Evolutionary conservation across 306 rosid genomes (phyloP).

Genomic region (Pterocarpus santalinus): DNA sequence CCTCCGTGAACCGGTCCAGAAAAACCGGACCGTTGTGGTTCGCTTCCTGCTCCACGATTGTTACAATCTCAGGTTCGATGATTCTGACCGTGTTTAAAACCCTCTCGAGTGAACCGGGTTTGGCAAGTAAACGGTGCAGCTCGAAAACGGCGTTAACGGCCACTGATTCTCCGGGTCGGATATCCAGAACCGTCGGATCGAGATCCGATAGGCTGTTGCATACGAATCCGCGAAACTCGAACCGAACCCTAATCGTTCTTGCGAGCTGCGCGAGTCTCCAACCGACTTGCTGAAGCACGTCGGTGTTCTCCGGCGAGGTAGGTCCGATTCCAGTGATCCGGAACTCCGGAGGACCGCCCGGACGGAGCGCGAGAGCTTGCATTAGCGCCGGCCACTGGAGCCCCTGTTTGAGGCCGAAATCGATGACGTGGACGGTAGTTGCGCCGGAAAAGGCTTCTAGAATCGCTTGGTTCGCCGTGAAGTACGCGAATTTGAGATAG

Average conservation of each 20-base stretch:
- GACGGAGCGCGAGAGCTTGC: constrained; percentile 81
- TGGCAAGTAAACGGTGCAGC: constrained; percentile 70
- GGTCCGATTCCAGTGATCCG: constrained; percentile 87
- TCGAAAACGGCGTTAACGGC: constrained; percentile 83
- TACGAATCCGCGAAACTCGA: constrained; percentile 77
- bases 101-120: constrained; percentile 68
- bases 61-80: constrained; percentile 70
- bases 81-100: constrained; percentile 61
- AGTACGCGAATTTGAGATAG: constrained; percentile 88
- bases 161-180: constrained; percentile 63
- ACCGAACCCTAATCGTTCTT: constrained; percentile 62
- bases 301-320: constrained; percentile 66
- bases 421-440: constrained; percentile 77
- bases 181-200: constrained; percentile 66
- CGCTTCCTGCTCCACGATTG: constrained; percentile 83
- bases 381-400: constrained; percentile 95
- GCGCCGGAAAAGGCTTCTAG: constrained; percentile 74
- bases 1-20: constrained; percentile 82
- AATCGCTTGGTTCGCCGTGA: constrained; percentile 92
- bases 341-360: constrained; percentile 82
- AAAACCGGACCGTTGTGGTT: constrained; percentile 77
- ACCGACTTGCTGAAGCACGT: constrained; percentile 78
- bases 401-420: constrained; percentile 84
- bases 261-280: constrained; percentile 78
- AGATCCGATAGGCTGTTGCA: constrained; percentile 74